Percentiles rank a stretch among this genome's conserved stretches.
Evolutionary conservation across 805 yeast species (phyloP).

Genomic region (Wickerhamomyces alni): DNA sequence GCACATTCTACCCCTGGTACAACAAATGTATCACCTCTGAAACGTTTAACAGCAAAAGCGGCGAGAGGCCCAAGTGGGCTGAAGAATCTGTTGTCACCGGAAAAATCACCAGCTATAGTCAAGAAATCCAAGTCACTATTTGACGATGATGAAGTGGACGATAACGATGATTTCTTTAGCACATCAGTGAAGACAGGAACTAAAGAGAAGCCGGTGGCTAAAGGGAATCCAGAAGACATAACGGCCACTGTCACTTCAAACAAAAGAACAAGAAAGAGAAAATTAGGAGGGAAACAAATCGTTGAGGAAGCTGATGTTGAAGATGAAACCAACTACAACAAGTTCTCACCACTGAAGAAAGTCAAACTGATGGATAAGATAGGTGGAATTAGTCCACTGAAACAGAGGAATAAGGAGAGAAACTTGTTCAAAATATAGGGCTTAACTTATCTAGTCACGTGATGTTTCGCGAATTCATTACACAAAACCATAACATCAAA

Average conservation of each 20-base stretch:
- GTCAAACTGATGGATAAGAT: slow-evolving; percentile 21
- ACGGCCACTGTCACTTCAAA: not conserved
- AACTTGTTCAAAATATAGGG: slow-evolving; percentile 19
- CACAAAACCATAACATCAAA: too few relatives aligned
- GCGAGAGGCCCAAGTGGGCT: slow-evolving; percentile 17
- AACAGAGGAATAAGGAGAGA: slow-evolving; percentile 22
- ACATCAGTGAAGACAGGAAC: slow-evolving; percentile 9
- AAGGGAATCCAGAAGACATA: not conserved
- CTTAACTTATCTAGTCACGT: too few relatives aligned
- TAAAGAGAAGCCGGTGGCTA: slow-evolving; percentile 7
- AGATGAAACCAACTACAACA: slow-evolving; percentile 6
- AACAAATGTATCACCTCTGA: slow-evolving; percentile 15
- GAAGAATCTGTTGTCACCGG: slow-evolving; percentile 19
- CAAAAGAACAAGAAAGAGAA: slow-evolving; percentile 17
- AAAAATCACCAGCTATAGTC: not conserved
- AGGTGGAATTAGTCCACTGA: slow-evolving; percentile 23
- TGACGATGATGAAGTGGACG: slow-evolving; percentile 24
- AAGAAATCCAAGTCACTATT: slow-evolving; percentile 17
- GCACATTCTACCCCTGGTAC: slow-evolving; percentile 25
- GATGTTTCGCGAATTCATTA: too few relatives aligned
- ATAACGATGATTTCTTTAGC: slow-evolving; percentile 21
- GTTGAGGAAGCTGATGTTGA: slow-evolving; percentile 19
- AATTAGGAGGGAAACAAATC: slow-evolving; percentile 13
- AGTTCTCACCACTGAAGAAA: slow-evolving; percentile 17
- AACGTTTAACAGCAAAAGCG: slow-evolving; percentile 8